These are phyloP conservation scores for Leavenworthia alabamica DNA, from an alignment of 345 rosid genomes.

Conservation along the genomic window DNA sequence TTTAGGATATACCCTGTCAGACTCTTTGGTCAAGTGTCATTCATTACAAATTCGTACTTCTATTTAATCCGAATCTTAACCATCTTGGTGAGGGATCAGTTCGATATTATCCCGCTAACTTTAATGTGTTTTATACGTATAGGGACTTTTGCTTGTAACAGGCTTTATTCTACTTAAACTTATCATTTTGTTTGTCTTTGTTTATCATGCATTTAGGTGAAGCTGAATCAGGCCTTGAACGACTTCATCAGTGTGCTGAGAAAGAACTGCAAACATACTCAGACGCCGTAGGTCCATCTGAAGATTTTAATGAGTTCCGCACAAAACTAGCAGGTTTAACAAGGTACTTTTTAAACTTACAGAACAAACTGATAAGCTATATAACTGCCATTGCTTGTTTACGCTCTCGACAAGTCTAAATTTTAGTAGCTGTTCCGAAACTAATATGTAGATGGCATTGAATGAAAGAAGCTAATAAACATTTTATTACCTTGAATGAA, in stretches of 20 bases:
- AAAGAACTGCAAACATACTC: constrained; percentile 63
- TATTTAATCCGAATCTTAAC: background rate
- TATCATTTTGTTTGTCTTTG: background rate
- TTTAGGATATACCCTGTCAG: background rate
- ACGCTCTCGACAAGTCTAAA: background rate
- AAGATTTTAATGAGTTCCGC: constrained; percentile 78
- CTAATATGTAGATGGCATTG: background rate
- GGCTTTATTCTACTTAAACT: background rate
- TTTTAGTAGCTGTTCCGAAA: background rate
- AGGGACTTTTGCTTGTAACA: background rate
- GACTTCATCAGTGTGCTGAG: constrained; percentile 89
- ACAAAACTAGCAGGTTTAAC: constrained; percentile 81
- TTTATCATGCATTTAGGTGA: constrained; percentile 44
- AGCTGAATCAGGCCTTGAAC: constrained; percentile 82
- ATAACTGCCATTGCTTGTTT: background rate
- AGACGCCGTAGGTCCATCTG: constrained; percentile 49
- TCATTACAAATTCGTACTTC: background rate
- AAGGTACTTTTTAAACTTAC: constrained; percentile 37
- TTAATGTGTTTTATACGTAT: background rate
- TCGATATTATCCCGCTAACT: background rate
- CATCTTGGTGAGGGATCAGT: background rate
- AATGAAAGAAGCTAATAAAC: background rate
- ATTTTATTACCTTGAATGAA: background rate
- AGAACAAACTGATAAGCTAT: background rate
- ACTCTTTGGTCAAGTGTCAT: background rate